Evolutionary conservation across 345 rosid genomes (phyloP), one percentile per base, ranked within the genome.

Genomic region (Gossypium turneri): DNA sequence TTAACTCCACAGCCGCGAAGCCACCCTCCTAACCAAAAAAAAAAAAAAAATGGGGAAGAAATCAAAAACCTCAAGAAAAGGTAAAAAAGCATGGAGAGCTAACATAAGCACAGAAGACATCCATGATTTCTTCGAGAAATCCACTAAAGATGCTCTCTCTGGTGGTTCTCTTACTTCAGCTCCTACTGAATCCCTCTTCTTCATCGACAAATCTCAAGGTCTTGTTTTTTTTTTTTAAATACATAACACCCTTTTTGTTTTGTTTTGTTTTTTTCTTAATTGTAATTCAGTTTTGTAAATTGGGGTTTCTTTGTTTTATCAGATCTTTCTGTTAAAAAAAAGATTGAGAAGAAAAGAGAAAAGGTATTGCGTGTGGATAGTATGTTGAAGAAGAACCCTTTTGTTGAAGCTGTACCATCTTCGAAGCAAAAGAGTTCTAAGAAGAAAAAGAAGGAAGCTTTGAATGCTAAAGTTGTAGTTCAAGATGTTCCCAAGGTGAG

Each of bases 21-120:
- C 58, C 25, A 43, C 15, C 38, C 12, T 7, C 29, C 24, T 11
- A 8, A 44, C 12, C 4, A 22, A 1, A 1, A 22, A 22, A 16
- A 9, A 67, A 43, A 17, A 20, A n/a, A 24, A 68, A 81, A 90
- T 91, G 97, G 92, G 94, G 75, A 92, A 90, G 86, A 84, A 66
- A 60, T 59, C 90, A 2, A 94, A 91, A 73, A 85, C 83, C 22
- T 92, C 98, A 29, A 86, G 98, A 79, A 95, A 95, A 81, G 96
- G 97, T 20, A 93, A 95, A 79, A 95, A 95, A 77, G 98, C 92
- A 34, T 95, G 99, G 99, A 90, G 98, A 72, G 97, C 94, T 1
- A 95, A 93, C 86, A 95, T 90, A 48, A 95, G 96, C 84, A 90
- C 96, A 0, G 90, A 85, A 62, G 97, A 92, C 69, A 84, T 91